Conservation (phyloP, 106 monocot species). For the Dendrobium nobile region DNA sequence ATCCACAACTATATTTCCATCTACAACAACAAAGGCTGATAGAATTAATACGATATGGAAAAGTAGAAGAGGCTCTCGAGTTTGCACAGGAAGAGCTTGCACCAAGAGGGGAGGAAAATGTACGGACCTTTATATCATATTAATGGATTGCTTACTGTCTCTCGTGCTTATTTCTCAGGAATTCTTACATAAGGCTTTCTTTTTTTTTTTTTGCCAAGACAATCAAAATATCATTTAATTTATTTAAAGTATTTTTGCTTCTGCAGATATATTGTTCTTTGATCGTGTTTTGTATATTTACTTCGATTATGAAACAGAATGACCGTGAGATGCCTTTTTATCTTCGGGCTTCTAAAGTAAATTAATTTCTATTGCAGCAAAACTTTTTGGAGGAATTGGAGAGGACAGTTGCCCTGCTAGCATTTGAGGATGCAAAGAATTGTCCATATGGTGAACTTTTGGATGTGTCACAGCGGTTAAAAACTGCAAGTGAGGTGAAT, state of each 20-base stretch:
- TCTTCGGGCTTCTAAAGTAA: not conserved
- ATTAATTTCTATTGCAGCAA: constrained; percentile 35
- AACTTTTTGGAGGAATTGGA: constrained; percentile 83
- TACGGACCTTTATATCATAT: constrained; percentile 11
- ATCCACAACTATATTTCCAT: constrained; percentile 94
- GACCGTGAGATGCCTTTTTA: not conserved
- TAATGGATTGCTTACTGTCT: not conserved
- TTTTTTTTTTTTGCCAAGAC: not conserved
- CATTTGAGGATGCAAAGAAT: constrained; percentile 80
- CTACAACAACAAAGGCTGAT: constrained; percentile 91
- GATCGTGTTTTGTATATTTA: not conserved
- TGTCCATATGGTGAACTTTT: constrained; percentile 92
- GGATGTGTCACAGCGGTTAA: constrained; percentile 85
- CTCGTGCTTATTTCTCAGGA: not conserved
- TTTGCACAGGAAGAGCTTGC: constrained; percentile 99
- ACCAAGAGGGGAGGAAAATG: constrained; percentile 95
- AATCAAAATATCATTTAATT: not conserved
- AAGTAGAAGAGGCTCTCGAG: constrained; percentile 79
- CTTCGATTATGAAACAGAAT: not conserved
- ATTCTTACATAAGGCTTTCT: not conserved
- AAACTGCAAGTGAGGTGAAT: constrained; percentile 97
- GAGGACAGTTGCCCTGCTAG: constrained; percentile 83
- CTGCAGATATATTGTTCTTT: not conserved
- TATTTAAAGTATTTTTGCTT: not conserved
- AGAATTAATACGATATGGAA: constrained; percentile 85